phyloP scores from a whole-genome alignment of 768 basidiomycete species.

The Artomyces pyxidatus region DNA sequence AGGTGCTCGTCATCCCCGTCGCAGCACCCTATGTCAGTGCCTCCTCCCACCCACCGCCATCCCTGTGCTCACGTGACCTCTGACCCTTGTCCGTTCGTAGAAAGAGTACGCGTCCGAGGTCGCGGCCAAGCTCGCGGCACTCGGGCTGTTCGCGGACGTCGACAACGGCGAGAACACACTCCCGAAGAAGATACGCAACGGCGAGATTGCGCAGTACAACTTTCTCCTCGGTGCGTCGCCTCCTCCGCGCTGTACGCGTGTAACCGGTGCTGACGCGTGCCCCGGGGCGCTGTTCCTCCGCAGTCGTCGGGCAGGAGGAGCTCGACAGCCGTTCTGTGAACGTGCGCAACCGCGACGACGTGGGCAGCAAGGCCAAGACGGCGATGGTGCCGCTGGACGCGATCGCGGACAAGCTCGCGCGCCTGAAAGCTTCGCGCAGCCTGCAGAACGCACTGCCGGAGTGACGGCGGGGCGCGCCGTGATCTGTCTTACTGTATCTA shows the following conservation, averaged over 20 bases:
- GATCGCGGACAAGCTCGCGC: slow-evolving; percentile 59
- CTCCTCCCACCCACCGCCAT: neutral
- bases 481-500: too few species aligned
- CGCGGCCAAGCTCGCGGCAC: slow-evolving; percentile 50
- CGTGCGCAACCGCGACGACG: slow-evolving; percentile 91
- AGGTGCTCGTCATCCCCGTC: slow-evolving; percentile 91
- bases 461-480: slow-evolving; percentile 6
- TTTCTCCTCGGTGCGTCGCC: slow-evolving; percentile 79
- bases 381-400: slow-evolving; percentile 69
- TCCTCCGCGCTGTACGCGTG: neutral
- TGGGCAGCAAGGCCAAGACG: slow-evolving; percentile 74
- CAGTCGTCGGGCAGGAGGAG: slow-evolving; percentile 95
- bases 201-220: slow-evolving; percentile 96
- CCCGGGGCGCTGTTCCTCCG: neutral
- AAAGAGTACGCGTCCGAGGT: slow-evolving; percentile 88
- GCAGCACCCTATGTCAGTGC: slow-evolving; percentile 76
- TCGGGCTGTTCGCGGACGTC: slow-evolving; percentile 83
- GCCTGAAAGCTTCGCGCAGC: slow-evolving; percentile 54
- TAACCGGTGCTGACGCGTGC: slow-evolving; percentile 4
- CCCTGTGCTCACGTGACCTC: neutral
- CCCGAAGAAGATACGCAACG: slow-evolving; percentile 95
- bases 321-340: slow-evolving; percentile 83
- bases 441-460: slow-evolving; percentile 44
- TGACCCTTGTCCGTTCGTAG: slow-evolving; percentile 32
- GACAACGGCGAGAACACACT: slow-evolving; percentile 90